A percentile compares a stretch with the other conserved stretches of the same genome.
Conservation (phyloP, 208 protist species). For the Angomonas ambiguus region DNA sequence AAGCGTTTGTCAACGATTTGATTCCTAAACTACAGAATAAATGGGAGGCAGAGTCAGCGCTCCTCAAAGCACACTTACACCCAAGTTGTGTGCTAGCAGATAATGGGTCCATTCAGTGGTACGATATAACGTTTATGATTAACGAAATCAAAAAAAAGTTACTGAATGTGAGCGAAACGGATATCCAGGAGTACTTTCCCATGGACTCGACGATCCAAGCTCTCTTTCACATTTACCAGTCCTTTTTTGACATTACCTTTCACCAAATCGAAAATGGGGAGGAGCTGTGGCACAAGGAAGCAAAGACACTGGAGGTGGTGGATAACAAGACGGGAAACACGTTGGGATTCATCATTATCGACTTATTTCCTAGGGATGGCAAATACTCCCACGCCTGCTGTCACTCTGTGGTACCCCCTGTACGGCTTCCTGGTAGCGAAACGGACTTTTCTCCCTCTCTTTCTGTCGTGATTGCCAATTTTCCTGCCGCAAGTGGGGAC, state of each 20-base stretch:
- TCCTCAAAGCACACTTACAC: slow-evolving; percentile 67
- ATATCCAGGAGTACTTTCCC: slow-evolving; percentile 86
- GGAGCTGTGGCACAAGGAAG: slow-evolving; percentile 67
- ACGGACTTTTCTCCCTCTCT: slow-evolving; percentile 69
- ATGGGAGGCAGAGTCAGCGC: slow-evolving; percentile 51
- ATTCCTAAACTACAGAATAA: slow-evolving; percentile 75
- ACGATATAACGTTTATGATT: slow-evolving; percentile 81
- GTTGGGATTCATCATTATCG: slow-evolving; percentile 79
- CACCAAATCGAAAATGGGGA: slow-evolving; percentile 54
- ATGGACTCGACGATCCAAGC: slow-evolving; percentile 71
- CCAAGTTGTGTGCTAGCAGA: slow-evolving; percentile 60
- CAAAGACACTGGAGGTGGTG: slow-evolving; percentile 63
- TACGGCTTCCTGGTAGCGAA: slow-evolving; percentile 37
- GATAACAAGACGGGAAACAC: slow-evolving; percentile 49
- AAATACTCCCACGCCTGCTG: slow-evolving; percentile 86
- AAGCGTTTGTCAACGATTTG: slow-evolving; percentile 58
- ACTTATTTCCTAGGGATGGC: slow-evolving; percentile 83
- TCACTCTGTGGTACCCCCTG: slow-evolving; percentile 67
- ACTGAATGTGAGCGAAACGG: slow-evolving; percentile 76
- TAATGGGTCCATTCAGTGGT: slow-evolving; percentile 53
- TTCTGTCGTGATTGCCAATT: slow-evolving; percentile 76
- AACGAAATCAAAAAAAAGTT: slow-evolving; percentile 75
- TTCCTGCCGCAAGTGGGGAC: slow-evolving; percentile 58
- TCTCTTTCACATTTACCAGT: slow-evolving; percentile 77
- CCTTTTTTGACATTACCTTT: slow-evolving; percentile 82